Base-by-base conservation (phyloP, 2,329 filamentous ascomycete species). In the Cercospora sp. region DNA sequence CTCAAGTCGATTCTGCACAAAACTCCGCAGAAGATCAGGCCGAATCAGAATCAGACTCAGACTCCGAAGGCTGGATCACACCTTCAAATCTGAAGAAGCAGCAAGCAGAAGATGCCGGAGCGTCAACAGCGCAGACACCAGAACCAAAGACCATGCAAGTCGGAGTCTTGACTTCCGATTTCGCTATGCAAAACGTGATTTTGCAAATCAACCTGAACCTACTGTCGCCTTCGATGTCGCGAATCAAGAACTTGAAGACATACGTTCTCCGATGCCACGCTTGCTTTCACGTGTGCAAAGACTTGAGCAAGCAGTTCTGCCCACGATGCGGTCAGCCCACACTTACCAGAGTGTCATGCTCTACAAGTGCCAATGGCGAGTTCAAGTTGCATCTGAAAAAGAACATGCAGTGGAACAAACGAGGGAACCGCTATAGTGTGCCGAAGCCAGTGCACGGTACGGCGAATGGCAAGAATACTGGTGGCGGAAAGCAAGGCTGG, bases 111-210 rank as follows among this genome's bases (percentile, higher is more conserved):
- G 89, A 94, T 74, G 81, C 84, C 21, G 74, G 75, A 60, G 79
- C 80, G 28, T 80, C 82, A 24, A 81, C 81, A 5, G 79, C 83
- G 1, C 79, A 83, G 60, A 67, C 72, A 16, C 79, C 85, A 1
- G 84, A 87, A 64, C 84, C 87, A 40, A 87, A 87, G 70, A 88
- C 87, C 12, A 90, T 97, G 74, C 90, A 96, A 80, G 92, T 92
- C 16, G 94, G 93, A n/a, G 89, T 94, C 55, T 90, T 98, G 77
- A 98, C 95, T 1, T 93, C 91, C 66, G 95, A 99, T 83, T 98
- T 92, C 81, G 94, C 95, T 65, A 97, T 99, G 92, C 94, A 98
- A 82, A 98, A 98, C 79, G 93, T 98, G 7, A 87, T 95, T 1
- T 86, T 99, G 4, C 92, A 96, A 74, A 96, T 98, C 84, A 97